A percentile compares a stretch with the other conserved stretches of the same genome.
Evolutionary conservation across 192 early-diverging fungal species (phyloP).

Genomic region (Neocallimastix lanati): DNA sequence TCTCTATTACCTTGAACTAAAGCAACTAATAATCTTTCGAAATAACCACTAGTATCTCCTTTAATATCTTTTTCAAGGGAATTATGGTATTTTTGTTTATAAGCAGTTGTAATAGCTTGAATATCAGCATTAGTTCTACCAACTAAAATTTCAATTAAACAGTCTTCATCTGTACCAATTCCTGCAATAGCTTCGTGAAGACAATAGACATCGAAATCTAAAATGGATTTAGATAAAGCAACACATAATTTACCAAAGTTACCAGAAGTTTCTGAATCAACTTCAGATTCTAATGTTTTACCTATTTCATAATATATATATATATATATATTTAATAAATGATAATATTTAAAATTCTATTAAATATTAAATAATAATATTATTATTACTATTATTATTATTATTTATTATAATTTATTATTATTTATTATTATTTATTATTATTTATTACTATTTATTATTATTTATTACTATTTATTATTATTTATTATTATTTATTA

Average conservation of each 20-base stretch:
- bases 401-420: too few relatives aligned
- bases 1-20: slow-evolving; percentile 11
- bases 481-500: too few relatives aligned
- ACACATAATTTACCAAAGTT: slow-evolving; percentile 12
- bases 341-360: too few relatives aligned
- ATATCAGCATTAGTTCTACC: slow-evolving; percentile 28
- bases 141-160: slow-evolving; percentile 22
- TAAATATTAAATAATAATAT: too few relatives aligned
- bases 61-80: slow-evolving; percentile 8
- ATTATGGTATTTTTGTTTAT: slow-evolving; percentile 7
- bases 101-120: slow-evolving; percentile 13
- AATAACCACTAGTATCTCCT: slow-evolving; percentile 11
- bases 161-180: slow-evolving; percentile 22
- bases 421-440: too few relatives aligned
- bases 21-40: slow-evolving; percentile 8
- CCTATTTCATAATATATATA: not conserved
- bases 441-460: too few relatives aligned
- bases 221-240: not conserved
- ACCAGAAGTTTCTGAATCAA: slow-evolving; percentile 12
- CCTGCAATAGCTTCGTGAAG: slow-evolving; percentile 1
- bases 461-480: too few relatives aligned
- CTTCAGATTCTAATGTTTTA: slow-evolving; percentile 8
- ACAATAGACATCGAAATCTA: not conserved
- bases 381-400: too few relatives aligned
- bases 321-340: too few relatives aligned